Conservation (phyloP, 1,284 basidiomycete species). For the Boletellus deceptivus region DNA sequence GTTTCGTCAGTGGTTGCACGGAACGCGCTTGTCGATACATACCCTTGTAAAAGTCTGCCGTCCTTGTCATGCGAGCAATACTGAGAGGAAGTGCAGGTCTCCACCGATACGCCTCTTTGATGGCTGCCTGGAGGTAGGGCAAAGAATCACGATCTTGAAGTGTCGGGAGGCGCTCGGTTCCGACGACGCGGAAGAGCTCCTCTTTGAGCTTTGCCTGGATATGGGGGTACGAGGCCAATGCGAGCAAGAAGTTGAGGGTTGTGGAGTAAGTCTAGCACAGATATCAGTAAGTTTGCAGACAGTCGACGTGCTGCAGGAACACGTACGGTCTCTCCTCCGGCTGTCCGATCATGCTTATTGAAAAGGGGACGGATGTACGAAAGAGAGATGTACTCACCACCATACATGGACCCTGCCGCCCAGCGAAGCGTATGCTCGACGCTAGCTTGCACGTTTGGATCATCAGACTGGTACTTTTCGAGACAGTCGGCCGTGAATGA, state of each 20-base stretch:
- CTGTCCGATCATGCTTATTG: constrained; percentile 5
- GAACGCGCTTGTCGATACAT: not conserved
- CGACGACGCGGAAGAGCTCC: constrained; percentile 16
- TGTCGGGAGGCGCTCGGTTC: constrained; percentile 28
- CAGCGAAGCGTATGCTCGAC: constrained; percentile 17
- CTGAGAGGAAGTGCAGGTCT: constrained; percentile 27
- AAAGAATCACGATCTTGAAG: constrained; percentile 30
- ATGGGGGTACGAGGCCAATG: constrained; percentile 24
- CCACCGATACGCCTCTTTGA: constrained; percentile 32
- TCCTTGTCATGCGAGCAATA: constrained; percentile 12
- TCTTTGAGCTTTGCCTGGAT: constrained; percentile 22
- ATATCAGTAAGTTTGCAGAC: not conserved
- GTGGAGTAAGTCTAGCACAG: constrained; percentile 24
- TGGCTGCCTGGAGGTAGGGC: constrained; percentile 32
- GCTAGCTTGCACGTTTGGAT: constrained; percentile 1
- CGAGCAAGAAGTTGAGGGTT: constrained; percentile 27
- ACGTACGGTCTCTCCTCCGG: constrained; percentile 26
- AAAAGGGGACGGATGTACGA: not conserved
- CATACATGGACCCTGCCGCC: constrained; percentile 29
- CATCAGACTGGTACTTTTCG: constrained; percentile 12
- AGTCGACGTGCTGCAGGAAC: not conserved
- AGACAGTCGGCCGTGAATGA: constrained; percentile 23
- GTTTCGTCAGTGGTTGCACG: not conserved
- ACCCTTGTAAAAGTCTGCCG: constrained; percentile 13
- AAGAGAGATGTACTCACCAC: constrained; percentile 13